A percentile compares a stretch with the other conserved stretches of the same genome.
These are phyloP conservation scores for Sarocladium kiliense DNA, from an alignment of 2,329 filamentous ascomycete species.

Conservation along the genomic window DNA sequence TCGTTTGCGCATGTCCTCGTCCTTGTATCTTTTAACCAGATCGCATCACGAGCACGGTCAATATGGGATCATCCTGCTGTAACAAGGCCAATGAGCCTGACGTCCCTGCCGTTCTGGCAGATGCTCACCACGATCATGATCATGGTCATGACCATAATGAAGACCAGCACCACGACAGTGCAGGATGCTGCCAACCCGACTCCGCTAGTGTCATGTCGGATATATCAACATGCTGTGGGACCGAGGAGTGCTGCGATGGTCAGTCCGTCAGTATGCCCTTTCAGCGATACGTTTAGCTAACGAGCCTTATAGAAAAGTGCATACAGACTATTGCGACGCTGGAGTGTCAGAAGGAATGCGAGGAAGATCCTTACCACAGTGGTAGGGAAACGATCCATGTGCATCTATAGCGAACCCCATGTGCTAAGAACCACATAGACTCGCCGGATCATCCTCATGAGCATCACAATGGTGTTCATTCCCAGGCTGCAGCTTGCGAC, in stretches of 20 bases:
- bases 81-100: neutral
- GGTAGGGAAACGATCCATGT: too few species aligned
- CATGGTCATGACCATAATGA: neutral
- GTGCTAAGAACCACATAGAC: constrained; percentile 5
- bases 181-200: too few species aligned
- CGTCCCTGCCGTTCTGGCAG: neutral
- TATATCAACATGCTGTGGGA: neutral
- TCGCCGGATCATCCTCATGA: constrained; percentile 15
- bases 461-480: constrained; percentile 17
- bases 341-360: constrained; percentile 19
- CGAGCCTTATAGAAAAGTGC: constrained; percentile 18
- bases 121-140: neutral
- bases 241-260: neutral
- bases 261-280: neutral
- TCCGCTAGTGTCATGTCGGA: neutral
- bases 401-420: too few species aligned
- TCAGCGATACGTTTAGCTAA: too few species aligned
- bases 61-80: neutral
- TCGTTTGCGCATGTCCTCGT: too few species aligned
- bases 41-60: too few species aligned
- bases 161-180: neutral
- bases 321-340: constrained; percentile 17
- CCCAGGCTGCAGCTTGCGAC: constrained; percentile 16
- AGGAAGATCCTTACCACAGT: constrained; percentile 15
- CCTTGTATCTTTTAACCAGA: too few species aligned